Evolutionary conservation across 164 flowering plant genomes (phyloP), one percentile per base, ranked within the genome.

Genomic region (Vitis labrusca): DNA sequence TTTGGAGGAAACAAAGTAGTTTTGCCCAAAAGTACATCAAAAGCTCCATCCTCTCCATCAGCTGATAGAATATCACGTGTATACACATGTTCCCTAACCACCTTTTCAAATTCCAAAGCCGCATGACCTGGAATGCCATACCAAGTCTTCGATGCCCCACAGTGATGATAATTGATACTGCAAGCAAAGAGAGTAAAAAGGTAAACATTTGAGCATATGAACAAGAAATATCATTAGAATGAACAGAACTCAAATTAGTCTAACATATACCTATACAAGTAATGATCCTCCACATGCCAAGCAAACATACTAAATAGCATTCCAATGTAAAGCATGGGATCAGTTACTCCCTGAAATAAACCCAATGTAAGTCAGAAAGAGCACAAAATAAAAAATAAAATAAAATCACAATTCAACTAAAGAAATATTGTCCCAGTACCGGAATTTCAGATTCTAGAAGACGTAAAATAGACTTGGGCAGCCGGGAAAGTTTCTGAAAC

Each of bases 261-360:
- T 7, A 27, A 27, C 19, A 58, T 19, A 59, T 79, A 96, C 99
- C 98, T 96, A 75, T 96, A 96, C 80, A 96, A 68, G 80, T 90
- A 91, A 83, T 96, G 99, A 76, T 96, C 99, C 79, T 96, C 99
- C 67, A 96, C 99, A 73, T 96, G 99, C 99, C 99, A 96, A 63
- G 99, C 99, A 86, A 96, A 93, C 91, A 92, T 82, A 75, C 99
- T 96, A 71, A 96, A 93, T 50, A 96, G 83, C 99, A 96, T 96
- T 60, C 98, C 99, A 74, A 96, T 96, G 81, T 96, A 96, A 63
- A 96, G 95, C 99, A 96, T 96, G 54, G 99, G 99, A 58, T 93
- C 98, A 50, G 98, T 93, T 67, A 93, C 96, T 72, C 99, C 99
- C 99, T 96, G 88, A 54, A 74, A 86, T 27, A 66, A 73, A 61